Conservation (phyloP, 2,329 filamentous ascomycete species). For the Cercospora janseana region DNA sequence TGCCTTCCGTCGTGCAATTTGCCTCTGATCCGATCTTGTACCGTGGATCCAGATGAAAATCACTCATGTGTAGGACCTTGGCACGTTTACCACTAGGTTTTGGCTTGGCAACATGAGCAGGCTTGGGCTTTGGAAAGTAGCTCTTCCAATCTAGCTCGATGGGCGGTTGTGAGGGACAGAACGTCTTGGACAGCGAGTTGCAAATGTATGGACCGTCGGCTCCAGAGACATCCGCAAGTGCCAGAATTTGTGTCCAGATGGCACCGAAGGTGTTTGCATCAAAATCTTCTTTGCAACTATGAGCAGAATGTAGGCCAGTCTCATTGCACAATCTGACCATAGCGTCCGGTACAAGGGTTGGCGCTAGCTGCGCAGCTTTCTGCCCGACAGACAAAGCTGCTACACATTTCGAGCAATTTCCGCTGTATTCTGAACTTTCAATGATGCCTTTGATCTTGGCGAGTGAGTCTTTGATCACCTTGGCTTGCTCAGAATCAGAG, state of each 20-base stretch:
- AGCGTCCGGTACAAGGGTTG: constrained; percentile 50
- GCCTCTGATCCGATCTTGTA: constrained; percentile 55
- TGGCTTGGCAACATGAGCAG: constrained; percentile 45
- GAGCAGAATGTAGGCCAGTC: constrained; percentile 48
- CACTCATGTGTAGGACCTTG: constrained; percentile 57
- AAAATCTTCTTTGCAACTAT: constrained; percentile 51
- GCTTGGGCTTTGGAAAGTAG: constrained; percentile 57
- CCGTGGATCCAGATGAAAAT: constrained; percentile 55
- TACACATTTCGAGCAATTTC: constrained; percentile 56
- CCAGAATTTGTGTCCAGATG: constrained; percentile 58
- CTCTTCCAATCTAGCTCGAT: constrained; percentile 46
- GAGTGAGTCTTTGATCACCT: constrained; percentile 45
- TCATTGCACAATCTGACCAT: constrained; percentile 53
- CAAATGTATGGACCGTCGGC: constrained; percentile 59
- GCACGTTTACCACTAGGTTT: constrained; percentile 53
- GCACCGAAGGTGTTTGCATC: constrained; percentile 51
- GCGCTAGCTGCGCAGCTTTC: constrained; percentile 51
- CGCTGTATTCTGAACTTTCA: constrained; percentile 31
- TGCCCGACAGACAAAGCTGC: constrained; percentile 53
- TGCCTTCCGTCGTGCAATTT: constrained; percentile 51
- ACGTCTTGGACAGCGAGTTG: constrained; percentile 47
- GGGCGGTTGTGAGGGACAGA: constrained; percentile 50
- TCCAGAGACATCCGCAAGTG: constrained; percentile 53
- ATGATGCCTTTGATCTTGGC: constrained; percentile 49
- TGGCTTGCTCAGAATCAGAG: constrained; percentile 40